phyloP scores from a whole-genome alignment of 257 asterid species.

The Solanum ahanhuiri region DNA sequence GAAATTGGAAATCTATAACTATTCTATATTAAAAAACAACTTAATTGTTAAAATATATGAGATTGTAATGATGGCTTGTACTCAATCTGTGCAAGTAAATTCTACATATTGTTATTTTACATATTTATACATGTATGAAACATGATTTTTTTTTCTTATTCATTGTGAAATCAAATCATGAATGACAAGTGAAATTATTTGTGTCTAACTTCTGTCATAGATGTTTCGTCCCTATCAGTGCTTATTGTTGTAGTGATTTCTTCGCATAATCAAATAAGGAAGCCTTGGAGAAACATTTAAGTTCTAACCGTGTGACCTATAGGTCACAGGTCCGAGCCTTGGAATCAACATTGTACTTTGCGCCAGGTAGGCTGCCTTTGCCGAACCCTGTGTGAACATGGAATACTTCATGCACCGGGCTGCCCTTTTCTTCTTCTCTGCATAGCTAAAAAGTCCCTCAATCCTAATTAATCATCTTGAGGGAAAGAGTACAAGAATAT shows the following conservation, averaged over 20 bases:
- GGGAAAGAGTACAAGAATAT: not conserved
- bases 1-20: not conserved
- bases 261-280: not conserved
- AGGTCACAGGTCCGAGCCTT: not conserved
- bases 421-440: not conserved
- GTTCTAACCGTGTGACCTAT: not conserved
- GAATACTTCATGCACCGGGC: not conserved
- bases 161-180: not conserved
- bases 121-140: not conserved
- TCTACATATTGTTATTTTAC: not conserved
- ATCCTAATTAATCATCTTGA: not conserved
- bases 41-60: not conserved
- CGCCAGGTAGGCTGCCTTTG: not conserved
- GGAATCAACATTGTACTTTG: not conserved
- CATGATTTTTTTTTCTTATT: not conserved
- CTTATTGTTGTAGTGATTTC: not conserved
- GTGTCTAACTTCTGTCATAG: not conserved
- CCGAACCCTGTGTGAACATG: not conserved
- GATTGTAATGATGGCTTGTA: not conserved
- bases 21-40: not conserved
- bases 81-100: not conserved
- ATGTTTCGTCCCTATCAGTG: not conserved
- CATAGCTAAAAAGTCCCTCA: not conserved
- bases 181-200: not conserved
- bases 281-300: not conserved